A percentile compares a stretch with the other conserved stretches of the same genome.
Evolutionary conservation across 371 early-diverging fungal species (phyloP).

Genomic region (Zychaea mexicana): DNA sequence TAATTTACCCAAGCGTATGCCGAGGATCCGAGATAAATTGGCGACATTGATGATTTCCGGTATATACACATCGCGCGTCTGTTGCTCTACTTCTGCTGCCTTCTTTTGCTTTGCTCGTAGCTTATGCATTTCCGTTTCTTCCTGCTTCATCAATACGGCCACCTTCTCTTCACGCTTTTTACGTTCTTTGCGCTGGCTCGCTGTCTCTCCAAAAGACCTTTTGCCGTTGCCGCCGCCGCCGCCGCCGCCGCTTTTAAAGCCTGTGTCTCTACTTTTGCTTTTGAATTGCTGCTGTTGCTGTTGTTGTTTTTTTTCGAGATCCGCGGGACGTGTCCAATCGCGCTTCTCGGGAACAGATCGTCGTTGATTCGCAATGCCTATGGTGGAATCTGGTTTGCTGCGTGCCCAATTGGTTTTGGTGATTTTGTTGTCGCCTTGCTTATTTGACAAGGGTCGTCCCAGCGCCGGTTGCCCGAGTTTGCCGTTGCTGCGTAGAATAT

Average conservation of each 20-base stretch:
- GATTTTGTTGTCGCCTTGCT: slow-evolving; percentile 6
- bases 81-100: slow-evolving; percentile 18
- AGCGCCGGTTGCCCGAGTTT: not conserved
- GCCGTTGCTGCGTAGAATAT: not conserved
- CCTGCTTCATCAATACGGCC: slow-evolving; percentile 21
- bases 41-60: slow-evolving; percentile 85
- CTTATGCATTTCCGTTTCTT: slow-evolving; percentile 25
- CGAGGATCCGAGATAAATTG: slow-evolving; percentile 77
- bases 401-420: slow-evolving; percentile 14
- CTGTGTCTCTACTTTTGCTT: not conserved
- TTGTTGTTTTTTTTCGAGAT: slow-evolving; percentile 25
- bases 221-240: slow-evolving; percentile 19
- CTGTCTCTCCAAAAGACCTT: slow-evolving; percentile 17
- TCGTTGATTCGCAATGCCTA: not conserved
- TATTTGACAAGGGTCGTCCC: slow-evolving; percentile 3
- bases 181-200: slow-evolving; percentile 34
- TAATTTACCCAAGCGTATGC: slow-evolving; percentile 63
- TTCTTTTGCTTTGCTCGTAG: slow-evolving; percentile 36
- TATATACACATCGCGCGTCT: slow-evolving; percentile 71
- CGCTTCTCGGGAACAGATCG: slow-evolving; percentile 13
- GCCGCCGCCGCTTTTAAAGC: not conserved
- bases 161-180: slow-evolving; percentile 35
- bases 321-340: slow-evolving; percentile 33
- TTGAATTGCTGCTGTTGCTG: too few relatives aligned
- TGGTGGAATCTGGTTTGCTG: not conserved